Evolutionary conservation across 768 basidiomycete genomes (phyloP).

Genomic region (Boletus insuetus): DNA sequence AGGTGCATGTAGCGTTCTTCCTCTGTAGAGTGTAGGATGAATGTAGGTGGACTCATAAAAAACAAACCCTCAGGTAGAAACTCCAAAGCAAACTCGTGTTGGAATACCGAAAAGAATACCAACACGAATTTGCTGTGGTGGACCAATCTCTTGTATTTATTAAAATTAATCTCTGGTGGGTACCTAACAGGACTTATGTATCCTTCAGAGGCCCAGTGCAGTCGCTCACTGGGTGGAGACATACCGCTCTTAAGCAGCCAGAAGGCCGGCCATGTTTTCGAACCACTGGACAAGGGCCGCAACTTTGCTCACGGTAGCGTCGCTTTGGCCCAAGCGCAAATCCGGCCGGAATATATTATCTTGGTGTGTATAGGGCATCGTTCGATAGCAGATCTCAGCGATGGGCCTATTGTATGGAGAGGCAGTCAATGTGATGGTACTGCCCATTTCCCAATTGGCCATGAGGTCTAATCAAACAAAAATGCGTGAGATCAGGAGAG

Average conservation of each 20-base stretch:
- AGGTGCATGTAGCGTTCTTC: no score
- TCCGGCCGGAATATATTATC: conserved; percentile 69
- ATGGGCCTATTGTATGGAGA: conserved; percentile 64
- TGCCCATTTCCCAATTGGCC: conserved; percentile 42
- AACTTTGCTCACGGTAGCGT: conserved; percentile 66
- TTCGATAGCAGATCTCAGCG: conserved; percentile 73
- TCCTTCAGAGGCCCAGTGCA: conserved; percentile 5
- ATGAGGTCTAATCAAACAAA: conserved; percentile 46
- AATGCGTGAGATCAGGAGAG: conserved; percentile 16
- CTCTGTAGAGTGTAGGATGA: no score
- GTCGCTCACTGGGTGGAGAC: conserved; percentile 12
- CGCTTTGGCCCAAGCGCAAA: conserved; percentile 65
- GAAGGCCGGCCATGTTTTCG: conserved; percentile 65
- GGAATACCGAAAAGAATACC: no score
- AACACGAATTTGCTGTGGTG: no score
- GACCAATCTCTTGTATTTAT: no score
- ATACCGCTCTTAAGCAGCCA: conserved; percentile 10
- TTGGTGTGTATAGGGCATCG: conserved; percentile 61
- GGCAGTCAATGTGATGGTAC: conserved; percentile 56
- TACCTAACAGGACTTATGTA: no score
- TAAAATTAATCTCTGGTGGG: no score
- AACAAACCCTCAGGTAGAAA: no score
- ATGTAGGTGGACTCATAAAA: no score
- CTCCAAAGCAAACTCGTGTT: no score
- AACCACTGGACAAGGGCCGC: conserved; percentile 69